These are phyloP conservation scores for Allantophomopsis lycopodina DNA, from an alignment of 2,329 filamentous ascomycete genomes.

Conservation along the genomic window DNA sequence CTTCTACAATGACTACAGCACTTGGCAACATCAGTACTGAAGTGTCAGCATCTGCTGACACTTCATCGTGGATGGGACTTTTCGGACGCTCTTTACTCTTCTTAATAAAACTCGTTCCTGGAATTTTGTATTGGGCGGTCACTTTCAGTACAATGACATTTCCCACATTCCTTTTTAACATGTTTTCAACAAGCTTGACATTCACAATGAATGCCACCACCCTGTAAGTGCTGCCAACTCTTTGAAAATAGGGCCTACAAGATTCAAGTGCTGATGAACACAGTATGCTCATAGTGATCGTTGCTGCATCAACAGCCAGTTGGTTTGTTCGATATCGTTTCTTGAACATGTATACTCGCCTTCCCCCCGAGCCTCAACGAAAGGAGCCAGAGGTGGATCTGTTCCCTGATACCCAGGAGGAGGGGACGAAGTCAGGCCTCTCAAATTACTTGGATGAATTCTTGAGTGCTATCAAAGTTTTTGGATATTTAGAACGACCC, in stretches of 20 bases:
- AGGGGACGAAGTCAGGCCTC: constrained; percentile 77
- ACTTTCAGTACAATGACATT: constrained; percentile 80
- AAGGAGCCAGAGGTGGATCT: constrained; percentile 93
- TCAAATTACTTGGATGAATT: constrained; percentile 98
- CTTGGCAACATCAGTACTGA: no score
- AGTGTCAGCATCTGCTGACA: no score
- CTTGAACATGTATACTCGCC: constrained; percentile 88
- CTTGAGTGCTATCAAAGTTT: constrained; percentile 95
- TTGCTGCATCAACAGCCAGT: constrained; percentile 69
- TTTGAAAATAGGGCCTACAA: no score
- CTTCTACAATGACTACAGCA: no score
- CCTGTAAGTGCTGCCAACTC: constrained; percentile 39
- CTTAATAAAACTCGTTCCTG: constrained; percentile 40
- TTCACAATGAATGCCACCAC: constrained; percentile 99
- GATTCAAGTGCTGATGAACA: no score
- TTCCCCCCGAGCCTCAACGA: constrained; percentile 87
- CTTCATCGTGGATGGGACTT: constrained; percentile 29
- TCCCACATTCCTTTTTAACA: constrained; percentile 76
- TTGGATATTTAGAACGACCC: constrained; percentile 88
- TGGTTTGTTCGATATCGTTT: constrained; percentile 95
- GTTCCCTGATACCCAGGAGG: constrained; percentile 85
- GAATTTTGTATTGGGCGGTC: constrained; percentile 62
- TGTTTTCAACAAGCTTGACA: constrained; percentile 86
- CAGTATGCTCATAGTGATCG: constrained; percentile 64
- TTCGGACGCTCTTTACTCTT: constrained; percentile 40